phyloP scores from a whole-genome alignment of 1,284 basidiomycete genomes.

The Cryptococcus sp. region DNA sequence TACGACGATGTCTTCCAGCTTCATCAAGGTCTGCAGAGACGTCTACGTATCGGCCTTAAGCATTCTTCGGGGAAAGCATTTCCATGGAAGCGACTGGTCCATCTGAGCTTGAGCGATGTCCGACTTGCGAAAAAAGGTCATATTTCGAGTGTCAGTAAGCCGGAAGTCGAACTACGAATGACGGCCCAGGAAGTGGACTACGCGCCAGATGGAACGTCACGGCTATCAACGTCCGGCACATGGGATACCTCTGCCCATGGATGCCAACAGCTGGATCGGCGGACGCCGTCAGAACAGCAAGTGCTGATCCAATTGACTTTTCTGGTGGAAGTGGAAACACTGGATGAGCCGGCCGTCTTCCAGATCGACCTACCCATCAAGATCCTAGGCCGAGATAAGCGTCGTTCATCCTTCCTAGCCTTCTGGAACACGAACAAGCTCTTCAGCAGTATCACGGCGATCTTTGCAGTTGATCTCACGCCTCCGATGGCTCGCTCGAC shows the following conservation, averaged over 20 bases:
- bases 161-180: slow-evolving; percentile 54
- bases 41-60: slow-evolving; percentile 71
- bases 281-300: slow-evolving; percentile 75
- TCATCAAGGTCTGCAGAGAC: slow-evolving; percentile 89
- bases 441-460: slow-evolving; percentile 58
- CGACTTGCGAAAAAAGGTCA: slow-evolving; percentile 82
- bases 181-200: slow-evolving; percentile 64
- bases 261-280: slow-evolving; percentile 79
- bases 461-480: slow-evolving; percentile 77
- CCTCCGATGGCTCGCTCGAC: slow-evolving; percentile 85
- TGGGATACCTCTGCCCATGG: slow-evolving; percentile 96
- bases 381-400: slow-evolving; percentile 80
- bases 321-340: slow-evolving; percentile 78
- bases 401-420: slow-evolving; percentile 71
- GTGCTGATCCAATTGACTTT: slow-evolving; percentile 76
- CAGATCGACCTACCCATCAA: slow-evolving; percentile 81
- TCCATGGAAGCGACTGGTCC: slow-evolving; percentile 72
- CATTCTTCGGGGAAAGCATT: slow-evolving; percentile 88
- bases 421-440: slow-evolving; percentile 74
- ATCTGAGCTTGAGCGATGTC: slow-evolving; percentile 60
- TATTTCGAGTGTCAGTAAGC: slow-evolving; percentile 56
- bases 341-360: slow-evolving; percentile 80
- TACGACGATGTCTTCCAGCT: slow-evolving; percentile 82
- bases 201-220: slow-evolving; percentile 77
- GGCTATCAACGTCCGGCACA: slow-evolving; percentile 67